Conservation (phyloP, 257 asterid species). For the Solanum chaucha region DNA sequence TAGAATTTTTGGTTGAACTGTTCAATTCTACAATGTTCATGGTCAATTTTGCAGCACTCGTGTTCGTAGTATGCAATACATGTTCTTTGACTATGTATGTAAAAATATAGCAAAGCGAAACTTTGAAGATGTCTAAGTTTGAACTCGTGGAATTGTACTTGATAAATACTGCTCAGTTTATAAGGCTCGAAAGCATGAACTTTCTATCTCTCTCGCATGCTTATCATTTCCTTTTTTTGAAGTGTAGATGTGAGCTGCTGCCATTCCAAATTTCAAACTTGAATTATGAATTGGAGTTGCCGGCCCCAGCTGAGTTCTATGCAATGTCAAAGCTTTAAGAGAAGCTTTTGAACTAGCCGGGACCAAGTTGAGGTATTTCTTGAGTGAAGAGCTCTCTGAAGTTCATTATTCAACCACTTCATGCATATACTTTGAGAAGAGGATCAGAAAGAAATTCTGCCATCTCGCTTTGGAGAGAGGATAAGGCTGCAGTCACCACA, state of each 20-base stretch:
- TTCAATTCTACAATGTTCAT: background rate
- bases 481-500: constrained; percentile 4
- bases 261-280: constrained; percentile 1
- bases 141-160: background rate
- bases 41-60: background rate
- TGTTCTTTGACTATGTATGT: background rate
- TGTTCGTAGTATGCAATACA: background rate
- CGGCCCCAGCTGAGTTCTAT: background rate
- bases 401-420: constrained; percentile 1
- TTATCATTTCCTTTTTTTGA: background rate
- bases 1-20: background rate
- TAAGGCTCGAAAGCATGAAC: background rate
- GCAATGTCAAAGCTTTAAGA: background rate
- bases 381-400: background rate
- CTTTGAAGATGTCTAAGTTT: background rate
- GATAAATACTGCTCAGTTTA: background rate
- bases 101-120: background rate
- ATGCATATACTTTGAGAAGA: background rate
- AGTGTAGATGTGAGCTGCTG: background rate
- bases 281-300: constrained; percentile 2
- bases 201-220: background rate
- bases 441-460: background rate
- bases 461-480: constrained; percentile 1
- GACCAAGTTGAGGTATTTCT: background rate
- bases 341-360: background rate